phyloP scores from a whole-genome alignment of 2,329 filamentous ascomycete species.

The Verticillium zaregamsianum region DNA sequence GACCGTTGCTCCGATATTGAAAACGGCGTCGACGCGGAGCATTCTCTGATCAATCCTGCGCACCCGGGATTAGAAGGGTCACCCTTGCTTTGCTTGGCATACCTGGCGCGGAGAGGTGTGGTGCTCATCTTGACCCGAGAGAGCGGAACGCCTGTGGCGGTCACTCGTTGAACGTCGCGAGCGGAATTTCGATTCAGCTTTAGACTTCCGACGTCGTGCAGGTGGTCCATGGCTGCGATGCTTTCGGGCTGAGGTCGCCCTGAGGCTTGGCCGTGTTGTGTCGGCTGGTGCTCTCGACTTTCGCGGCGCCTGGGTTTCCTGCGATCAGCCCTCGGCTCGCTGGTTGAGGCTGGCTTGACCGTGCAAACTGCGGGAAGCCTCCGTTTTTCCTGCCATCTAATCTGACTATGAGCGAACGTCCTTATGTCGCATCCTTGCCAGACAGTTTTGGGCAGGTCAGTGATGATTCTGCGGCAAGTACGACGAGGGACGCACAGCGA shows the following conservation, averaged over 20 bases:
- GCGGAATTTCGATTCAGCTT: not conserved
- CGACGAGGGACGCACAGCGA: too few species aligned
- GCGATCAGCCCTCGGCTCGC: not conserved
- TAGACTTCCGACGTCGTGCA: not conserved
- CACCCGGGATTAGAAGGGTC: not conserved
- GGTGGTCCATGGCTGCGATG: not conserved
- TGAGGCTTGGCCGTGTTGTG: too few species aligned
- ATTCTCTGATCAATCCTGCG: not conserved
- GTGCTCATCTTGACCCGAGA: not conserved
- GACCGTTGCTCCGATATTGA: not conserved
- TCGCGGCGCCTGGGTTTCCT: not conserved
- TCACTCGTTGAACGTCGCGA: not conserved
- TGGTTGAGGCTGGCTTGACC: not conserved
- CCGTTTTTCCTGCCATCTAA: not conserved
- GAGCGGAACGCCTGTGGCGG: not conserved
- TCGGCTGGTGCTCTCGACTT: not conserved
- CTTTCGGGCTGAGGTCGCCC: not conserved
- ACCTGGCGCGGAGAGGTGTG: not conserved
- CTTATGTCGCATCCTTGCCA: not conserved
- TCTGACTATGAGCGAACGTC: not conserved
- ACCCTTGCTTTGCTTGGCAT: not conserved
- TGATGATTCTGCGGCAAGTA: too few species aligned
- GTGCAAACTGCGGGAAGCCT: not conserved
- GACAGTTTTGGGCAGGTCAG: too few species aligned
- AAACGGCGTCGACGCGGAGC: not conserved